phyloP scores from a whole-genome alignment of 352 stramenopile species.

The Globisporangium apiculatum region DNA sequence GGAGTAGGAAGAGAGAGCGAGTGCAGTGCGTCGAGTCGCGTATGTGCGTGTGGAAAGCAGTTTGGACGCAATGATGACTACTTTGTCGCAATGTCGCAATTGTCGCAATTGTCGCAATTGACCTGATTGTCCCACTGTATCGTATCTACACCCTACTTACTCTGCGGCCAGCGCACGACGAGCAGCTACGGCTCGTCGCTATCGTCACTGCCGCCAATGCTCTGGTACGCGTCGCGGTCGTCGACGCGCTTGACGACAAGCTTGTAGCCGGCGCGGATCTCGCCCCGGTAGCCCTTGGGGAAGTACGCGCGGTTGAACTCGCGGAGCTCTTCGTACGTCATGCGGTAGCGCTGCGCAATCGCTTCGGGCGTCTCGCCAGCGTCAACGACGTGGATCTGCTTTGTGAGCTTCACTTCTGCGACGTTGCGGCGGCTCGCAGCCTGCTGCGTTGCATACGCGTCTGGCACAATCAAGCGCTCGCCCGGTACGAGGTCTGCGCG shows the following conservation, averaged over 20 bases:
- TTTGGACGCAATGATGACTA: background rate
- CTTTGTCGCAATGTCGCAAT: background rate
- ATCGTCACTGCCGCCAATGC: conserved; percentile 15
- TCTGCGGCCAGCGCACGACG: background rate
- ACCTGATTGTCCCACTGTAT: background rate
- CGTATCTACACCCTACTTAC: background rate
- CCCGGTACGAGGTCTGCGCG: conserved; percentile 51
- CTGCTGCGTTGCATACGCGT: conserved; percentile 42
- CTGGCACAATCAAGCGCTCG: conserved; percentile 70
- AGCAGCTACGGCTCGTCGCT: conserved; percentile 6
- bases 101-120: background rate
- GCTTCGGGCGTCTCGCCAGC: conserved; percentile 61
- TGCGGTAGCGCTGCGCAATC: conserved; percentile 52
- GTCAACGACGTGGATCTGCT: conserved; percentile 82
- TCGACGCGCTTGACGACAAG: conserved; percentile 66
- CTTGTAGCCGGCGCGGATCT: conserved; percentile 74
- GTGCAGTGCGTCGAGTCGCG: background rate
- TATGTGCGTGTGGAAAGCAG: background rate
- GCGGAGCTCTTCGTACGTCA: conserved; percentile 83
- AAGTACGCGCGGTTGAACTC: conserved; percentile 85
- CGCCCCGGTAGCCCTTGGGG: conserved; percentile 75
- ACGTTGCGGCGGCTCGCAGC: conserved; percentile 60
- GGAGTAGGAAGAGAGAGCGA: background rate
- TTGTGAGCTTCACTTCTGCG: conserved; percentile 76
- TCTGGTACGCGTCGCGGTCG: conserved; percentile 17